Conservation (phyloP, 352 stramenopile species). For the Phytophthora sp. region DNA sequence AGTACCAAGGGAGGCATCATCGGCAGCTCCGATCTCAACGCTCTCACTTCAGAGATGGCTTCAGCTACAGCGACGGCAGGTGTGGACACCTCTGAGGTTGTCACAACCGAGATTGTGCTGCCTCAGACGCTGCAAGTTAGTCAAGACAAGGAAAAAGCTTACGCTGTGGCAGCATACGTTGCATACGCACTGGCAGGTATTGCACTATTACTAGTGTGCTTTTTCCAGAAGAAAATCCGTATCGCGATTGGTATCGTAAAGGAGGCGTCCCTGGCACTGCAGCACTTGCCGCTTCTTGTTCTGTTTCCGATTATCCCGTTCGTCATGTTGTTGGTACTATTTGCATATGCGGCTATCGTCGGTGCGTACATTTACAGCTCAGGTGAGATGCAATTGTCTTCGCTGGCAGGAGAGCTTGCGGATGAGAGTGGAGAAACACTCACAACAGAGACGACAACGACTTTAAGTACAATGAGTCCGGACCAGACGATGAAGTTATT, state of each 20-base stretch:
- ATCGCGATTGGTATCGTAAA: slow-evolving; percentile 81
- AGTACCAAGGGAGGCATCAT: slow-evolving; percentile 82
- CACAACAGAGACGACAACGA: slow-evolving; percentile 23
- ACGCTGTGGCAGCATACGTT: slow-evolving; percentile 68
- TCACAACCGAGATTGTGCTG: slow-evolving; percentile 37
- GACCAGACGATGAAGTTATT: slow-evolving; percentile 72
- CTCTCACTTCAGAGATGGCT: slow-evolving; percentile 47
- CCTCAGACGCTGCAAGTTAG: slow-evolving; percentile 63
- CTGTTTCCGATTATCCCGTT: slow-evolving; percentile 77
- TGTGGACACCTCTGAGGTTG: slow-evolving; percentile 32
- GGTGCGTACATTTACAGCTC: slow-evolving; percentile 78
- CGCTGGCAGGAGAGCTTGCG: slow-evolving; percentile 29
- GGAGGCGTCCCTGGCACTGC: slow-evolving; percentile 70
- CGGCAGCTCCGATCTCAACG: slow-evolving; percentile 45
- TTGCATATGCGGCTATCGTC: slow-evolving; percentile 68
- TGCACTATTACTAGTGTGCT: slow-evolving; percentile 80
- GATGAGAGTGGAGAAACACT: slow-evolving; percentile 18
- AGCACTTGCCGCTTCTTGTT: slow-evolving; percentile 63
- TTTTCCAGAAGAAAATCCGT: slow-evolving; percentile 85
- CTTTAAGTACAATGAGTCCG: slow-evolving; percentile 50
- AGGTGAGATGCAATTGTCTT: slow-evolving; percentile 47
- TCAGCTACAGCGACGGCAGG: slow-evolving; percentile 48
- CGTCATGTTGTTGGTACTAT: slow-evolving; percentile 62
- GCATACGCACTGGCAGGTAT: slow-evolving; percentile 62
- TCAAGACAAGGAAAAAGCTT: slow-evolving; percentile 65